Evolutionary conservation across 805 yeast genomes (phyloP).

Genomic region (Monosporozyma solicola): DNA sequence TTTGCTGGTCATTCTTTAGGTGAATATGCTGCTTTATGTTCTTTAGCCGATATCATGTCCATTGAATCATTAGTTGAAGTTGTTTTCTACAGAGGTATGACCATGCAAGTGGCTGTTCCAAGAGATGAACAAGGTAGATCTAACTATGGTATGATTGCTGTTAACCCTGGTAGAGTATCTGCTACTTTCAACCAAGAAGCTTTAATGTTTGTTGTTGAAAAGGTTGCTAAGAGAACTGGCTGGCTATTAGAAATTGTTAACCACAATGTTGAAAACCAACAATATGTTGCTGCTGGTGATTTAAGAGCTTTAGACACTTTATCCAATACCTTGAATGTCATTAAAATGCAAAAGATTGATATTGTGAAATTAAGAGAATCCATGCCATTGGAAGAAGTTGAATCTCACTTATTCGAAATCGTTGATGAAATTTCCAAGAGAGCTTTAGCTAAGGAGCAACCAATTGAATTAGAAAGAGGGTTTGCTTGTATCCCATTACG

Average conservation of each 20-base stretch:
- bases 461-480: slow-evolving; percentile 94
- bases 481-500: slow-evolving; percentile 96
- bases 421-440: slow-evolving; percentile 77
- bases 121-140: slow-evolving; percentile 93
- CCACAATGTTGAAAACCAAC: slow-evolving; percentile 96
- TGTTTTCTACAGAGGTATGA: slow-evolving; percentile 99
- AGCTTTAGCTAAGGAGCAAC: slow-evolving; percentile 85
- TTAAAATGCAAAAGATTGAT: slow-evolving; percentile 91
- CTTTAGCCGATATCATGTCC: slow-evolving; percentile 97
- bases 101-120: slow-evolving; percentile 99
- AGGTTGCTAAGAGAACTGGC: slow-evolving; percentile 69
- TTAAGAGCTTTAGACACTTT: slow-evolving; percentile 89
- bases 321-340: slow-evolving; percentile 84
- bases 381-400: slow-evolving; percentile 79
- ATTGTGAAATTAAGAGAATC: slow-evolving; percentile 77
- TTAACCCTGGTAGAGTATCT: slow-evolving; percentile 89
- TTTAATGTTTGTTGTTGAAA: slow-evolving; percentile 85
- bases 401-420: slow-evolving; percentile 79
- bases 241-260: slow-evolving; percentile 98
- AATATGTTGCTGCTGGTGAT: slow-evolving; percentile 98
- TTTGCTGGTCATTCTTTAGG: slow-evolving; percentile 99
- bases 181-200: slow-evolving; percentile 89
- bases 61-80: slow-evolving; percentile 94
- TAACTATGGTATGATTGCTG: slow-evolving; percentile 98
- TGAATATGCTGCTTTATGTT: slow-evolving; percentile 95